Conservation (phyloP, 352 stramenopile genomes). For the Globisporangium nagaii region DNA sequence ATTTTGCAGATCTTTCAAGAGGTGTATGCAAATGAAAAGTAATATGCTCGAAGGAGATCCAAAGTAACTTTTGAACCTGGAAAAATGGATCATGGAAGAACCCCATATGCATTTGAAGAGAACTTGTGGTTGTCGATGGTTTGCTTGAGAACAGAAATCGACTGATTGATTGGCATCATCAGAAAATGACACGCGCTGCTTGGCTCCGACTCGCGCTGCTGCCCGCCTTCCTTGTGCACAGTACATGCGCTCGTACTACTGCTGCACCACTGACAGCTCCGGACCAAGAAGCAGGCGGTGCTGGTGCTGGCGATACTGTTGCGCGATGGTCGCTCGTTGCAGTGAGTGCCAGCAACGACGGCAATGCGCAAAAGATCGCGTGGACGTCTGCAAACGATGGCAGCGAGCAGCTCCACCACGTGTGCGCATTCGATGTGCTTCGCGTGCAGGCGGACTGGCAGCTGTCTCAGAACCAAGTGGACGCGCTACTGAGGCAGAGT, state of each 20-base stretch:
- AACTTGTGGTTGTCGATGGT: too few species aligned
- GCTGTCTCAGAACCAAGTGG: not conserved
- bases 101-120: not conserved
- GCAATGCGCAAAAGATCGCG: not conserved
- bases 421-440: constrained; percentile 6
- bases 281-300: not conserved
- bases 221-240: not conserved
- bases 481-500: not conserved
- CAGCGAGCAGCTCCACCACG: not conserved
- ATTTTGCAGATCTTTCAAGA: not conserved
- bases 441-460: not conserved
- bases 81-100: too few species aligned
- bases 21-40: not conserved
- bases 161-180: not conserved
- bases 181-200: not conserved
- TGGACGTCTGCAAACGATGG: not conserved
- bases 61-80: too few species aligned
- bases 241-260: too few species aligned
- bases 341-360: not conserved
- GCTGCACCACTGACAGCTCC: not conserved
- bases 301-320: not conserved
- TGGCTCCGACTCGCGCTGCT: not conserved
- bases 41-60: not conserved
- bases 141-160: too few species aligned
- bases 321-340: not conserved